Base-by-base conservation (phyloP, 2,329 filamentous ascomycete genomes). In the Sodiomyces alkalinus region DNA sequence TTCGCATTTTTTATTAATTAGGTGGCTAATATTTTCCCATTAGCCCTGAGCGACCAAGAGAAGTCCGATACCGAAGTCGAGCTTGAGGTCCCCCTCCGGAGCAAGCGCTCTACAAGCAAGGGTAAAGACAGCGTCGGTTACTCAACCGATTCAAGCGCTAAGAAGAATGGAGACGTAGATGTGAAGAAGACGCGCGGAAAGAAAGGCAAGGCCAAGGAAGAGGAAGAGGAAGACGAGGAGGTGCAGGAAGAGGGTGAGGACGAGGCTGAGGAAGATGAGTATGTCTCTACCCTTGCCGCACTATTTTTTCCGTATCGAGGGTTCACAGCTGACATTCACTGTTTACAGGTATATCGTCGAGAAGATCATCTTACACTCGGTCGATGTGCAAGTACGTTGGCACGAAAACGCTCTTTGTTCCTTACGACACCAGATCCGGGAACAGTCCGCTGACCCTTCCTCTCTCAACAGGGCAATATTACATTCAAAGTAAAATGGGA, bases 401-500 rank as follows among this genome's bases (percentile, higher is more conserved):
- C 14, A 7, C 11, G 8, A 20, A 16, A 13, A 16, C 17, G 13
- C n/a, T 31, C 15, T 27, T n/a, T n/a, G n/a, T n/a, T n/a, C n/a
- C n/a, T n/a, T n/a, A n/a, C n/a, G n/a, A n/a, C n/a, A n/a, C n/a
- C 12, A 22, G 22, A 13, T 11, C n/a, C 16, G 19, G 26, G 35
- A 22, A 32, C 24, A 20, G 15, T n/a, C 11, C 30, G 20, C 20
- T 28, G 14, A 36, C 9, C 3, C 10, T 7, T 22, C 7, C n/a
- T n/a, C n/a, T n/a, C n/a, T n/a, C n/a, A n/a, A 7, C 33, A 70
- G 55, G 67, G 66, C 13, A 46, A 48, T 4, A 42, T 74, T 1
- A 61, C 63, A 26, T 85, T 78, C 43, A 63, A 76, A 28, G 78
- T 90, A 19, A 85, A 87, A 43, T 90, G 81, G 81, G 70, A 80